Evolutionary conservation across 2,329 filamentous ascomycete species (phyloP).

Genomic region (Fusarium sp.): DNA sequence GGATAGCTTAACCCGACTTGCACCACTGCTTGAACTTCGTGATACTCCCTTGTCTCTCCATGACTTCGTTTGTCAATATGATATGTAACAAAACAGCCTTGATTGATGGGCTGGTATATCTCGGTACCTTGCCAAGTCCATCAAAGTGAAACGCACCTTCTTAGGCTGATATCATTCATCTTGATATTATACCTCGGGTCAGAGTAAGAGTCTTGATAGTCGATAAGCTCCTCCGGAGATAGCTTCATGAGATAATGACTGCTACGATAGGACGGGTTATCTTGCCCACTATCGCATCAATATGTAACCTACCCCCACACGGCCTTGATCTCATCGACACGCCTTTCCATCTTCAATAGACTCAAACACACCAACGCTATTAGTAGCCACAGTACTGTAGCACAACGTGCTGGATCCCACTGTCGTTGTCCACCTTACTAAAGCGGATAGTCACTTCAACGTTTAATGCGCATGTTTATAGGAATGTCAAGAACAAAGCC

Average conservation of each 20-base stretch:
- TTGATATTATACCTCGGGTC: not conserved
- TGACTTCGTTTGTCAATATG: not conserved
- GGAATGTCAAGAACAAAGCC: slow-evolving; percentile 16
- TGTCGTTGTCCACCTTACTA: slow-evolving; percentile 1
- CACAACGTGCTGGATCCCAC: slow-evolving; percentile 11
- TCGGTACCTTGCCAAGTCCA: not conserved
- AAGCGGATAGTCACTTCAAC: slow-evolving; percentile 5
- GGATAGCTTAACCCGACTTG: not conserved
- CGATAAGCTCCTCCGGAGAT: not conserved
- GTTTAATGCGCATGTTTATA: slow-evolving; percentile 12
- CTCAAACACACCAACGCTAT: slow-evolving; percentile 32
- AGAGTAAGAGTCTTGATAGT: not conserved
- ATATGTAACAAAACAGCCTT: not conserved
- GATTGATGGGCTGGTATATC: not conserved
- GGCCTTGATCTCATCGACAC: slow-evolving; percentile 7
- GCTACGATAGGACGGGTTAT: slow-evolving; percentile 4
- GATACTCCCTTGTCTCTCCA: not conserved
- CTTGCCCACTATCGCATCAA: slow-evolving; percentile 5
- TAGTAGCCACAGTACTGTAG: not conserved
- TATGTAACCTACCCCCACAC: slow-evolving; percentile 21
- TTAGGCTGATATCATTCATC: not conserved
- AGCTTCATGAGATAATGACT: slow-evolving; percentile 5
- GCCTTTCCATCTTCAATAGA: slow-evolving; percentile 31
- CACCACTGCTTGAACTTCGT: not conserved
- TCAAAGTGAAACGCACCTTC: not conserved